Evolutionary conservation across 805 yeast genomes (phyloP).

Genomic region (Lachancea sp.): DNA sequence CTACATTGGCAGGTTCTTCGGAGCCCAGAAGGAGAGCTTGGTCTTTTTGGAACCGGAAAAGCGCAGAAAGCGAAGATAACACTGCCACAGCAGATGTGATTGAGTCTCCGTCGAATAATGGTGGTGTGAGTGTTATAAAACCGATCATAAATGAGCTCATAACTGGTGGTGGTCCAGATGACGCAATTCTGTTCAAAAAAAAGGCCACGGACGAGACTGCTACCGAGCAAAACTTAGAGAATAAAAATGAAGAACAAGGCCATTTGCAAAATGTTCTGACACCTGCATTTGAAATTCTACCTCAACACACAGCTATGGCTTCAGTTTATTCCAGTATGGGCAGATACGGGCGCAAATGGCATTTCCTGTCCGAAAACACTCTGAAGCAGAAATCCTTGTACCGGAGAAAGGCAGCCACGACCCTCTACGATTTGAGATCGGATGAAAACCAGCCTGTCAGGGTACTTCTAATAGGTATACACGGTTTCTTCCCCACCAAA

Average conservation of each 20-base stretch:
- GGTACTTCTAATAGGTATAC: slow-evolving; percentile 84
- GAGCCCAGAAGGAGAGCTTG: slow-evolving; percentile 15
- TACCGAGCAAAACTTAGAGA: slow-evolving; percentile 8
- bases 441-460: slow-evolving; percentile 37
- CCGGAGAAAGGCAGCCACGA: slow-evolving; percentile 15
- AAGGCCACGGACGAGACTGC: slow-evolving; percentile 13
- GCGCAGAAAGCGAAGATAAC: slow-evolving; percentile 1
- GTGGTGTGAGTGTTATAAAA: background rate
- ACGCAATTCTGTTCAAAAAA: slow-evolving; percentile 20
- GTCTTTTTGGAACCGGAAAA: slow-evolving; percentile 20
- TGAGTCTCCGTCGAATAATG: background rate
- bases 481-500: slow-evolving; percentile 90
- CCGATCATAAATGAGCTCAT: slow-evolving; percentile 10
- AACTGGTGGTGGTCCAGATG: slow-evolving; percentile 9
- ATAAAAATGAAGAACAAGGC: slow-evolving; percentile 14
- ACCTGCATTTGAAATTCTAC: slow-evolving; percentile 28
- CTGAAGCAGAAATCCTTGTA: slow-evolving; percentile 12
- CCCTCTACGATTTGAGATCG: slow-evolving; percentile 16
- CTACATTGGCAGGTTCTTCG: background rate
- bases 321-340: slow-evolving; percentile 15
- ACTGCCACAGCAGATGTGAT: slow-evolving; percentile 5
- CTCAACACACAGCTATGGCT: slow-evolving; percentile 22
- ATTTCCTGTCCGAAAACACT: background rate
- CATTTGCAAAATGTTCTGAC: slow-evolving; percentile 26
- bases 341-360: slow-evolving; percentile 10